Evolutionary conservation across 805 yeast genomes (phyloP).

Genomic region (Candida jianshihensis): DNA sequence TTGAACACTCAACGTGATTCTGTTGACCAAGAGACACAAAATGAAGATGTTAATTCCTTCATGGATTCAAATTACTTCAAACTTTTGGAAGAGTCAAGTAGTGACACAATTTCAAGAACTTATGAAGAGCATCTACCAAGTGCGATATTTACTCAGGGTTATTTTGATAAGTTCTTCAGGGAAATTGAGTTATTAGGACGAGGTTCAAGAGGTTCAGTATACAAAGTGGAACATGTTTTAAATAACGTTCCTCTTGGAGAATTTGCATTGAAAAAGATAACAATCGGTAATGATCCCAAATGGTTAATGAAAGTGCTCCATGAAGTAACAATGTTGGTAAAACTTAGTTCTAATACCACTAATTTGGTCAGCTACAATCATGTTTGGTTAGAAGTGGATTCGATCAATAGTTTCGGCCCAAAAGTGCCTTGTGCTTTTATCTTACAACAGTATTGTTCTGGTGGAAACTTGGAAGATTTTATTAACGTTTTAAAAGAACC

Average conservation of each 20-base stretch:
- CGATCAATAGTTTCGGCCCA: constrained; percentile 45
- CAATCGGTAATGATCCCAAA: constrained; percentile 70
- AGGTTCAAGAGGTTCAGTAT: constrained; percentile 83
- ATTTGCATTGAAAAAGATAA: constrained; percentile 80
- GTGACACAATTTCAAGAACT: background rate
- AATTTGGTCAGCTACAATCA: constrained; percentile 82
- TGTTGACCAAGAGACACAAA: too few species aligned
- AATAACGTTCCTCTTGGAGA: constrained; percentile 66
- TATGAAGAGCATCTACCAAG: constrained; percentile 40
- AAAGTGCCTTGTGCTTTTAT: constrained; percentile 68
- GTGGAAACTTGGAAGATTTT: constrained; percentile 78
- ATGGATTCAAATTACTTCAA: constrained; percentile 15
- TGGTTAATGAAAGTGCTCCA: constrained; percentile 64
- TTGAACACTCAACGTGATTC: too few species aligned
- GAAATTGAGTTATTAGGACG: constrained; percentile 58
- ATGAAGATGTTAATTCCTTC: too few species aligned
- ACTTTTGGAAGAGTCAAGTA: constrained; percentile 12
- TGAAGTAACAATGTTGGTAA: constrained; percentile 68
- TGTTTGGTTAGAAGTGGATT: constrained; percentile 79
- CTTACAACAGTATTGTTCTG: constrained; percentile 80
- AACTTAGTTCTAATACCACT: constrained; percentile 37
- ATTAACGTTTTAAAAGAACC: constrained; percentile 33
- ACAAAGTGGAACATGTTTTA: constrained; percentile 74
- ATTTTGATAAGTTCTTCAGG: constrained; percentile 65
- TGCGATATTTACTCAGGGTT: constrained; percentile 72